Base-by-base conservation (phyloP, 2,329 filamentous ascomycete species). In the Neocatenulostroma microsporum region DNA sequence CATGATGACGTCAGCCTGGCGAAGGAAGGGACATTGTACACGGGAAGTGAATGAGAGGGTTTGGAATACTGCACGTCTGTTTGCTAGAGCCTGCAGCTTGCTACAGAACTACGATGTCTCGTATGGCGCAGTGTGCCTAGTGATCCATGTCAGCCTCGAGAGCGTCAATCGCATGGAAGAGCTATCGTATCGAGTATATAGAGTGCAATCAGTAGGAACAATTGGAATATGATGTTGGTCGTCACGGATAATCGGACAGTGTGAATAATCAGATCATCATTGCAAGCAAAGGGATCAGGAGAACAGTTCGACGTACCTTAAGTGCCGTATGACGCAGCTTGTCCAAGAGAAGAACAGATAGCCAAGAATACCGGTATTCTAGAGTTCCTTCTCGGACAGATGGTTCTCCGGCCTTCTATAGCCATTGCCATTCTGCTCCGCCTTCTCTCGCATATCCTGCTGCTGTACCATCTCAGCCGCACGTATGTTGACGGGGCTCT, bases 201-300 rank as follows among this genome's bases (percentile, higher is more conserved):
- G 26, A 34, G 34, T 18, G n/a, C 15, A 29, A 29, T 50, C 48
- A 50, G 46, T 45, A 50, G 48, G 48, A 50, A 50, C 48, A 50
- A 50, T 50, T 50, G 48, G 42, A 33, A 47, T 50, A 48, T 48
- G 45, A 45, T 42, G 30, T 34, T 41, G 41, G 33, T 45, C 40
- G 41, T 48, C 48, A 50, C 41, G 14, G 39, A 14, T 40, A 17
- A 21, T 44, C 48, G 38, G 40, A 41, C 34, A 30, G 44, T 31
- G 41, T 47, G 44, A 36, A 40, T 34, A 35, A 42, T 39, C 25
- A 36, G 46, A 38, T 50, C 45, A 50, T 50, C 48, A 50, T 42
- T 28, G 40, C 39, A 43, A 32, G 12, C n/a, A 18, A 26, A 12
- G 17, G 14, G 25, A 33, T 24, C 9, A 37, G 15, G 14, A 23